Evolutionary conservation across 1,139 yeast species (phyloP).

Genomic region (Diutina pseudorugosa): DNA sequence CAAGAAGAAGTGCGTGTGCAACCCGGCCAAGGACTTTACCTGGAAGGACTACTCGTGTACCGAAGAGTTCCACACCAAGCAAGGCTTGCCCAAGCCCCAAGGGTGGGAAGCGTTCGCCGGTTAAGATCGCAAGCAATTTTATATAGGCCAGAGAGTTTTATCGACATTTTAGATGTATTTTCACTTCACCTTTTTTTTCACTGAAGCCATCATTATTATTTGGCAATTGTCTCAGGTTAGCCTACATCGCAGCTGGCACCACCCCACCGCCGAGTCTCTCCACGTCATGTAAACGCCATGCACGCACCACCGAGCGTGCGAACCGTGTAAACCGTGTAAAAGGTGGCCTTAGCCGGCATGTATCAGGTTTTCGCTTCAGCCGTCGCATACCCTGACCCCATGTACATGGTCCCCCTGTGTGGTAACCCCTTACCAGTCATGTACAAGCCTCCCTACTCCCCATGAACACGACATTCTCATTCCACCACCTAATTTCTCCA

Average conservation of each 20-base stretch:
- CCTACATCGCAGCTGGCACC: not conserved
- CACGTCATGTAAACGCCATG: not conserved
- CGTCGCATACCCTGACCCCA: no score
- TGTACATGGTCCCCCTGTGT: no score
- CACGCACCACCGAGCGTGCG: not conserved
- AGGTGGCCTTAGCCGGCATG: not conserved
- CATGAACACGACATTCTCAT: no score
- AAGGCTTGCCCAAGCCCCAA: conserved; percentile 29
- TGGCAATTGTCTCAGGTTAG: not conserved
- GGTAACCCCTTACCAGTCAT: no score
- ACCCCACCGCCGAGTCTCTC: no score
- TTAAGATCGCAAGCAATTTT: not conserved
- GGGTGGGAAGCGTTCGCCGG: conserved; percentile 20
- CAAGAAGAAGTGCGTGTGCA: conserved; percentile 37
- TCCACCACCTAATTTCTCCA: no score
- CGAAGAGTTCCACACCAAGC: conserved; percentile 33
- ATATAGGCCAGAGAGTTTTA: not conserved
- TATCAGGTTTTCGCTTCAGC: no score
- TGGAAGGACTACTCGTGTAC: conserved; percentile 46
- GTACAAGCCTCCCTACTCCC: no score
- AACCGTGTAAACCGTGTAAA: no score
- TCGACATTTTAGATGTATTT: not conserved
- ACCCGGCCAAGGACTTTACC: conserved; percentile 38
- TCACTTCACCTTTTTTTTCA: no score
- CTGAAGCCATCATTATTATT: no score